Base-by-base conservation (phyloP, 2,329 filamentous ascomycete genomes). In the Achaetomium macrosporum region DNA sequence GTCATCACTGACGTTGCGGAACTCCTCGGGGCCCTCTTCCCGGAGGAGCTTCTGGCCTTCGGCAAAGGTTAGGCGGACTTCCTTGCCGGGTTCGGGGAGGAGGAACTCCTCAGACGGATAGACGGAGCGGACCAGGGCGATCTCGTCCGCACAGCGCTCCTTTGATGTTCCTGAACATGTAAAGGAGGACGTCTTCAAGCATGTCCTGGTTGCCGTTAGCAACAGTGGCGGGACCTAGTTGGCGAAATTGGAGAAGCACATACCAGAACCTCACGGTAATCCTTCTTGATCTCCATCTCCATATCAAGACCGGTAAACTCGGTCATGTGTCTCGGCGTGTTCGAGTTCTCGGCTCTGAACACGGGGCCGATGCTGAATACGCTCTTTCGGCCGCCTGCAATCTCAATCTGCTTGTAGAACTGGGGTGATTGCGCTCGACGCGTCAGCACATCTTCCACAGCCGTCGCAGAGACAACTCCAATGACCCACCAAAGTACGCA, bases 341-440 rank as follows among this genome's bases (percentile, higher is more conserved):
- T 92, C 50, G 83, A 87, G 72, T 92, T 82, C 70, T 93, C 89
- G n/a, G 88, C 88, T 57, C 88, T 78, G 76, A 92, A 95, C 3
- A 93, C 87, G 4, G 88, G 88, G 0, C 86, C 85, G 50, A 90
- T 84, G 64, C 88, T 83, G 72, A 84, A 89, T 47, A 93, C 88
- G 47, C 84, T 81, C 74, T 91, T 82, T 63, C 87, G 79, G 20
- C 87, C 84, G 54, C 86, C 85, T 1, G 87, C 86, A 68, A 95
- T 90, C 67, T 91, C 83, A 70, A 88, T 84, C 67, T 95, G 88
- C 76, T 95, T 93, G 73, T 92, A 91, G 63, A 93, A 87, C 66
- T 93, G 88, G 6, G 88, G 89, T 6, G 82, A 58, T 53, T 57
- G 58, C 15, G 56, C 57, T 51, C n/a, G 8, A 30, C 30, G 46